phyloP scores from a whole-genome alignment of 192 early-diverging fungal species.

The Entomortierella beljakovae region DNA sequence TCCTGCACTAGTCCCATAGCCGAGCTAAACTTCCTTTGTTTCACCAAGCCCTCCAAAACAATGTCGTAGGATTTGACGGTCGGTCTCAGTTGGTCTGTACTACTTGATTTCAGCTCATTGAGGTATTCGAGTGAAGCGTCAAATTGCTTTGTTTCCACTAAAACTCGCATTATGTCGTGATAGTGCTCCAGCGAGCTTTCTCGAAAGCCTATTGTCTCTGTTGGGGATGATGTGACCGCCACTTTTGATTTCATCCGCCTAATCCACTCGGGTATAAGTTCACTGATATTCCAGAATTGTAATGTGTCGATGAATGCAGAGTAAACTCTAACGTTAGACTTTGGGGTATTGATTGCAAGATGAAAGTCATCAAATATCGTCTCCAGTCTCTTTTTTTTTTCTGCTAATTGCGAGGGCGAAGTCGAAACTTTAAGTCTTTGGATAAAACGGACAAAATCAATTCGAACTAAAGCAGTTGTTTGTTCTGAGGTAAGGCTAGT shows the following conservation, averaged over 20 bases:
- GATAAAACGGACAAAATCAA: slow-evolving; percentile 33
- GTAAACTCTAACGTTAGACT: slow-evolving; percentile 42
- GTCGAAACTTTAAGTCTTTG: slow-evolving; percentile 20
- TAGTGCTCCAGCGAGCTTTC: slow-evolving; percentile 41
- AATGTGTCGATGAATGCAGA: slow-evolving; percentile 28
- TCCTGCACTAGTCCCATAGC: slow-evolving; percentile 32
- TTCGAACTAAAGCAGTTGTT: slow-evolving; percentile 8
- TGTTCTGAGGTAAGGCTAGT: not conserved
- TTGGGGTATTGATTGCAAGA: slow-evolving; percentile 6
- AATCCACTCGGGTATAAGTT: slow-evolving; percentile 20
- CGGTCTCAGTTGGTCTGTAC: slow-evolving; percentile 5
- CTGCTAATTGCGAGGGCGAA: not conserved
- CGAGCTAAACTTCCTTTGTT: slow-evolving; percentile 8
- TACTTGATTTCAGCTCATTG: slow-evolving; percentile 29
- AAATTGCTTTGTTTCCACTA: slow-evolving; percentile 19
- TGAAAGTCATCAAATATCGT: slow-evolving; percentile 43
- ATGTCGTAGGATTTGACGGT: slow-evolving; percentile 31
- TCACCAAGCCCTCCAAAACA: slow-evolving; percentile 19
- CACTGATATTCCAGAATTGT: slow-evolving; percentile 27
- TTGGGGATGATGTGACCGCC: not conserved
- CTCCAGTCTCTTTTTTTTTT: slow-evolving; percentile 12
- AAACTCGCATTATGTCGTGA: slow-evolving; percentile 35
- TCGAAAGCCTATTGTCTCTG: not conserved
- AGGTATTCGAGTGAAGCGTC: slow-evolving; percentile 27
- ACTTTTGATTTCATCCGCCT: slow-evolving; percentile 26